Evolutionary conservation across 176 grass and related monocot genomes (phyloP).

Genomic region (Aegilops sharonensis): DNA sequence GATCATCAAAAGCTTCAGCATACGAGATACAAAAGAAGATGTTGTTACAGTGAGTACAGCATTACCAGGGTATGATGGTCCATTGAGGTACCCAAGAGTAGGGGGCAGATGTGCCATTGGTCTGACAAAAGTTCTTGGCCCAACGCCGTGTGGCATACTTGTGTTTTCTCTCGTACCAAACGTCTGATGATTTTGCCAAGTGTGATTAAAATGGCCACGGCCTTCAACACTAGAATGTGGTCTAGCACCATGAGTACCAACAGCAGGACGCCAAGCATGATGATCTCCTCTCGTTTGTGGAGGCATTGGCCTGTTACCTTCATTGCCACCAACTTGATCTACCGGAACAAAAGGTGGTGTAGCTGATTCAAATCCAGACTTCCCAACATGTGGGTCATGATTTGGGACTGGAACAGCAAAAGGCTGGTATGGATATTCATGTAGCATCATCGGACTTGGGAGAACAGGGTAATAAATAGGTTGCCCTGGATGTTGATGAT

Average conservation of each 20-base stretch:
- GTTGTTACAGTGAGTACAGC: background rate
- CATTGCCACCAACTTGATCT: slow-evolving; percentile 50
- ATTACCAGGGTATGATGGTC: slow-evolving; percentile 65
- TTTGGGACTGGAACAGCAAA: slow-evolving; percentile 40
- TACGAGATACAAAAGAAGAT: background rate
- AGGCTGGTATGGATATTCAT: slow-evolving; percentile 64
- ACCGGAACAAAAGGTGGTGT: slow-evolving; percentile 41
- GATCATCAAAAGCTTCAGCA: slow-evolving; percentile 13
- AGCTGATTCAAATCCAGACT: slow-evolving; percentile 49
- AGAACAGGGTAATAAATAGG: slow-evolving; percentile 65
- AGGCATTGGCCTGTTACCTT: slow-evolving; percentile 50
- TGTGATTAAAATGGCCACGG: slow-evolving; percentile 45
- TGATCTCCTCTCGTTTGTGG: slow-evolving; percentile 46
- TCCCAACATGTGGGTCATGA: slow-evolving; percentile 46
- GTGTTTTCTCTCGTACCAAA: slow-evolving; percentile 51
- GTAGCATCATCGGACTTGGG: slow-evolving; percentile 47
- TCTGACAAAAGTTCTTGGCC: slow-evolving; percentile 57
- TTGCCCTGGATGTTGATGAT: slow-evolving; percentile 66
- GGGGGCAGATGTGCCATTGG: slow-evolving; percentile 50
- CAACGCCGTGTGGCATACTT: slow-evolving; percentile 47
- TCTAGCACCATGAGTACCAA: slow-evolving; percentile 46
- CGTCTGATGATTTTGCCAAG: slow-evolving; percentile 44
- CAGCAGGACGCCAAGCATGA: slow-evolving; percentile 53
- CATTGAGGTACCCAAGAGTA: slow-evolving; percentile 53
- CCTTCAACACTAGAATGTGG: slow-evolving; percentile 47